phyloP scores from a whole-genome alignment of 2,329 filamentous ascomycete genomes.

The Trichoderma sp. region DNA sequence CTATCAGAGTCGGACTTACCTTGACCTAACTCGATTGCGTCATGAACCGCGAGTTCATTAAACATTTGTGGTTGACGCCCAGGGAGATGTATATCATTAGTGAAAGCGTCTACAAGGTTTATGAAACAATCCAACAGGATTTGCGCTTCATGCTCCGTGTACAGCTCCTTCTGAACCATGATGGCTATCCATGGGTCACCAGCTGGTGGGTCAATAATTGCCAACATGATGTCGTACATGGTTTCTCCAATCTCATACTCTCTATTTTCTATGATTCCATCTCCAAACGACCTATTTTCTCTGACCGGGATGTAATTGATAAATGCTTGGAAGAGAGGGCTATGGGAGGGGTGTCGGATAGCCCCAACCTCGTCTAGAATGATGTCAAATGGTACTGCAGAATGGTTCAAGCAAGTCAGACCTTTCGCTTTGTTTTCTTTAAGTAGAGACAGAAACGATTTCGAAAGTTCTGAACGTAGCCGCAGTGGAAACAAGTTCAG shows the following conservation, averaged over 20 bases:
- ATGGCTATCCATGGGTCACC: conserved; percentile 22
- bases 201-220: conserved; percentile 33
- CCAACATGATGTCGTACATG: conserved; percentile 35
- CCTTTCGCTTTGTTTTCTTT: not conserved
- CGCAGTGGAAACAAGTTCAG: conserved; percentile 48
- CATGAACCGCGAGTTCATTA: not conserved
- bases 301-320: conserved; percentile 32
- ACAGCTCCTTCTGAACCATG: conserved; percentile 32
- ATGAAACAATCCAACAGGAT: not conserved
- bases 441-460: not conserved
- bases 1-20: not conserved
- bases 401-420: conserved; percentile 26
- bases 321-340: conserved; percentile 49
- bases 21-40: not conserved
- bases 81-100: not conserved
- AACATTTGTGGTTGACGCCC: not conserved
- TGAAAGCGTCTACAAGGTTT: not conserved
- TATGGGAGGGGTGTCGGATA: conserved; percentile 36
- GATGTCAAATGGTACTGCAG: conserved; percentile 45
- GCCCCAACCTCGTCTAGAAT: conserved; percentile 44
- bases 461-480: not conserved
- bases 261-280: not conserved
- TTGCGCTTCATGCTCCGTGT: conserved; percentile 22
- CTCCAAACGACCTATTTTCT: conserved; percentile 23
- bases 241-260: conserved; percentile 24